Evolutionary conservation across 148 eudicot genomes (phyloP), one percentile per base, ranked within the genome.

Genomic region (Arctostaphylos glauca): DNA sequence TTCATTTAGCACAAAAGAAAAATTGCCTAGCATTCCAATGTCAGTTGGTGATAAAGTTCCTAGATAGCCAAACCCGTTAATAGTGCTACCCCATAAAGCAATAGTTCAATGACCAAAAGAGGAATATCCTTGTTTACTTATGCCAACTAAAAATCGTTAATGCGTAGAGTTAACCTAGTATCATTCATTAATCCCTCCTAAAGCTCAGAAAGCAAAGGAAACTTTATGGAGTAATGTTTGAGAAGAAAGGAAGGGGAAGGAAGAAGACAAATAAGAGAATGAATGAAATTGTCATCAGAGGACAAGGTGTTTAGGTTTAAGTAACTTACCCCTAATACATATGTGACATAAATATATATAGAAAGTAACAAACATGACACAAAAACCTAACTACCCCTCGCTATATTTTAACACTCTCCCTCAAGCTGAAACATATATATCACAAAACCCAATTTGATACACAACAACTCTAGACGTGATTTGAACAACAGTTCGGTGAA

Each of bases 71-170:
- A 74, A 74, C 16, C 56, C 13, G 10, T 49, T 23, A 48, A 48
- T 9, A 48, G 77, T 73, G 56, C 43, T 50, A 49, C 23, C 49
- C 56, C 77, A 49, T 10, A 75, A 50, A 50, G 19, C 58, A 75
- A 58, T 54, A 49, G 78, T 50, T 25, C 59, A 76, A 50, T 76
- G 43, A 76, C 18, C 78, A 50, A 75, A 74, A 48, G 31, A 74
- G n/a, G 54, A 31, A 74, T 21, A 21, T 21, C 2, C n/a, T 19
- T n/a, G 7, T 21, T 48, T 77, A 55, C 16, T 46, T 41, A 18
- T 58, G 52, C 52, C 38, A 46, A 44, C 2, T 13, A 16, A 12
- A 64, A 10, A 4, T 10, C 12, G 71, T 66, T 31, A 31, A 66
- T 25, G 71, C 16, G 5, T 25, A 66, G 43, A 66, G 71, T 25